Conservation (phyloP, 2,329 filamentous ascomycete genomes). For the Corynespora cassiicola region DNA sequence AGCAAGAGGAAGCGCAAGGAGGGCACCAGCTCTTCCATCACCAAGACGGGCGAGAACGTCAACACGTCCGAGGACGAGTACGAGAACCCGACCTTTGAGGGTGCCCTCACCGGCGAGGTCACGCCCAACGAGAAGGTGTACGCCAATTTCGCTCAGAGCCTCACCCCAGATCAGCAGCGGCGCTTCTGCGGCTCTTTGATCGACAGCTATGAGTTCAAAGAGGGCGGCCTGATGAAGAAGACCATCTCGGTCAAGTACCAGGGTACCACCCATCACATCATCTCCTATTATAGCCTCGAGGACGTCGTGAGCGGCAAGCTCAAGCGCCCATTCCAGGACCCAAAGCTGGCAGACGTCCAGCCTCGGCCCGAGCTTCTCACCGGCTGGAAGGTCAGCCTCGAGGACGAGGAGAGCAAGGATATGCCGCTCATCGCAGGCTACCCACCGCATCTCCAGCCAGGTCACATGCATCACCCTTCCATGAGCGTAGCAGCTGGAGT, state of each 20-base stretch:
- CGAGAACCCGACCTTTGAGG: constrained; percentile 33
- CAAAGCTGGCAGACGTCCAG: constrained; percentile 40
- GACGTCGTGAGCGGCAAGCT: constrained; percentile 65
- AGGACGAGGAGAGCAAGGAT: constrained; percentile 45
- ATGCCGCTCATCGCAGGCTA: constrained; percentile 36
- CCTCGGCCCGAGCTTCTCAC: constrained; percentile 40
- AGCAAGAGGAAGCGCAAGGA: constrained; percentile 46
- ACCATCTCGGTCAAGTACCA: constrained; percentile 82
- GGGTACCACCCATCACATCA: constrained; percentile 80
- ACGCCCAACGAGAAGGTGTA: constrained; percentile 37
- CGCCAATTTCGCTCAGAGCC: constrained; percentile 46
- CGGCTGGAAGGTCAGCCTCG: constrained; percentile 46
- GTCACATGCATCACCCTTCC: constrained; percentile 35
- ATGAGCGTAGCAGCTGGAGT: no score
- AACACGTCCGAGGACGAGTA: constrained; percentile 42
- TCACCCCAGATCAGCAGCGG: constrained; percentile 58
- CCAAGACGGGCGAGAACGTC: constrained; percentile 36
- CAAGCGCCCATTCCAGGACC: constrained; percentile 42
- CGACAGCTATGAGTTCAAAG: constrained; percentile 90
- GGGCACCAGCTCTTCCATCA: constrained; percentile 29
- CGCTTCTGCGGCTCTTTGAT: constrained; percentile 80
- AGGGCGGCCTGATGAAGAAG: constrained; percentile 85
- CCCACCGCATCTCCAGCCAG: constrained; percentile 33
- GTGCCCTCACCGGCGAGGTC: constrained; percentile 23
- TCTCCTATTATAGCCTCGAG: constrained; percentile 85